Conservation (phyloP, 148 eudicot genomes). For the Rhododendron mucronatum region DNA sequence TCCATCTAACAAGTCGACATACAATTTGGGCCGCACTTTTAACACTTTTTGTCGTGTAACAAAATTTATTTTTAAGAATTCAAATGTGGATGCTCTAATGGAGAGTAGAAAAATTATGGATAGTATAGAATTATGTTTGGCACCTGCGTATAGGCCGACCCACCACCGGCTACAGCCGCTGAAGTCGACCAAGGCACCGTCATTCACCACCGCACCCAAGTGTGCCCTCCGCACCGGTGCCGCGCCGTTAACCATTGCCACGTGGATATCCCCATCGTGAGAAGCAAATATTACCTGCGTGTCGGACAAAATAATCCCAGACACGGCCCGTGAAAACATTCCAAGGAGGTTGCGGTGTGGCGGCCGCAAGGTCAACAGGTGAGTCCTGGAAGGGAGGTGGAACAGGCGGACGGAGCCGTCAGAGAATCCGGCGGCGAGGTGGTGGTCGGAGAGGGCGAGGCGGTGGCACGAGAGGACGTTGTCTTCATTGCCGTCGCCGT, state of each 20-base stretch:
- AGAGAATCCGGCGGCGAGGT: constrained; percentile 77
- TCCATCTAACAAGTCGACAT: no score
- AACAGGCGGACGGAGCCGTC: constrained; percentile 72
- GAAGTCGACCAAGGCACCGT: constrained; percentile 82
- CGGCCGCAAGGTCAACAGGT: constrained; percentile 55
- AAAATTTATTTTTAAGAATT: no score
- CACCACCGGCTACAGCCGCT: constrained; percentile 65
- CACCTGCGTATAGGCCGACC: constrained; percentile 62
- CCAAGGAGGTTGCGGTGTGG: constrained; percentile 63
- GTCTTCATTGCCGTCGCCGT: constrained; percentile 19
- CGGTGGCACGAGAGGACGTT: constrained; percentile 57
- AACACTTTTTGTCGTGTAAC: no score
- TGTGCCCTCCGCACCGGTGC: constrained; percentile 37
- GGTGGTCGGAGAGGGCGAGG: constrained; percentile 44
- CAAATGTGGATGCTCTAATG: no score
- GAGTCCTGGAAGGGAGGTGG: constrained; percentile 46
- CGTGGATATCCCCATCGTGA: constrained; percentile 70
- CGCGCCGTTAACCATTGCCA: constrained; percentile 23
- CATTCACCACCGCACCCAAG: constrained; percentile 68
- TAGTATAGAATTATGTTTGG: neutral
- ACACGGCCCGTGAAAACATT: constrained; percentile 58
- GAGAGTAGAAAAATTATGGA: no score
- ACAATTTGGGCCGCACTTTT: no score
- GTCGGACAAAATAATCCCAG: constrained; percentile 51
- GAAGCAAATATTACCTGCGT: constrained; percentile 56